Conservation (phyloP, 2,329 filamentous ascomycete genomes). For the Fusarium aywerte region DNA sequence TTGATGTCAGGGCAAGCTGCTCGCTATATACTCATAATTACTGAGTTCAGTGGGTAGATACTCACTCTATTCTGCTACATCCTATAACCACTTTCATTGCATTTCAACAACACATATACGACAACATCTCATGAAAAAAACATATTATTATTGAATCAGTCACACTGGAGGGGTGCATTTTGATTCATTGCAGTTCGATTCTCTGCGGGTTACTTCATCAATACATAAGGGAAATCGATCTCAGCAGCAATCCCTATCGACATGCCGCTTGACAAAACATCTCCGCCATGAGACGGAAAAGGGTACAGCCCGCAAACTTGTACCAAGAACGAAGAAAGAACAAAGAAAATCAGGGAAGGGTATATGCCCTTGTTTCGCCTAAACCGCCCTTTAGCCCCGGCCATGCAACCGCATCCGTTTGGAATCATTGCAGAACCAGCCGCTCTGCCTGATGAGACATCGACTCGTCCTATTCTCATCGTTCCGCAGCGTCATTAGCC, state of each 20-base stretch:
- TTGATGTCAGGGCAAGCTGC: not conserved
- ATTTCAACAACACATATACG: not conserved
- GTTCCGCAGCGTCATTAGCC: constrained; percentile 23
- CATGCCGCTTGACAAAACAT: constrained; percentile 37
- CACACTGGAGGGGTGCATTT: not conserved
- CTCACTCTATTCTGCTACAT: not conserved
- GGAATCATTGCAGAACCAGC: constrained; percentile 25
- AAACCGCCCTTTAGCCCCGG: constrained; percentile 8
- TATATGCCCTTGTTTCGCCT: constrained; percentile 34
- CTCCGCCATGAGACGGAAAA: constrained; percentile 19
- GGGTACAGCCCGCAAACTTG: constrained; percentile 12
- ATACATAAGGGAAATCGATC: constrained; percentile 39
- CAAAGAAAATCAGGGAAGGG: constrained; percentile 21
- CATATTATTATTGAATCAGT: not conserved
- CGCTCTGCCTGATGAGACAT: constrained; percentile 21
- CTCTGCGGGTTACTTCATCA: constrained; percentile 34
- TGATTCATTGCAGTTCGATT: constrained; percentile 21
- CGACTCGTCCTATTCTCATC: constrained; percentile 16
- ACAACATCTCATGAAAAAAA: not conserved
- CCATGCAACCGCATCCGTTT: constrained; percentile 29
- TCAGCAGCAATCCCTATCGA: constrained; percentile 21
- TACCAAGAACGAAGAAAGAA: constrained; percentile 6
- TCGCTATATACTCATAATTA: not conserved
- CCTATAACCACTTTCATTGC: not conserved
- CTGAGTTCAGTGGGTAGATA: not conserved